Evolutionary conservation across 1,284 basidiomycete genomes (phyloP).

Genomic region (Heterobasidion annosum): DNA sequence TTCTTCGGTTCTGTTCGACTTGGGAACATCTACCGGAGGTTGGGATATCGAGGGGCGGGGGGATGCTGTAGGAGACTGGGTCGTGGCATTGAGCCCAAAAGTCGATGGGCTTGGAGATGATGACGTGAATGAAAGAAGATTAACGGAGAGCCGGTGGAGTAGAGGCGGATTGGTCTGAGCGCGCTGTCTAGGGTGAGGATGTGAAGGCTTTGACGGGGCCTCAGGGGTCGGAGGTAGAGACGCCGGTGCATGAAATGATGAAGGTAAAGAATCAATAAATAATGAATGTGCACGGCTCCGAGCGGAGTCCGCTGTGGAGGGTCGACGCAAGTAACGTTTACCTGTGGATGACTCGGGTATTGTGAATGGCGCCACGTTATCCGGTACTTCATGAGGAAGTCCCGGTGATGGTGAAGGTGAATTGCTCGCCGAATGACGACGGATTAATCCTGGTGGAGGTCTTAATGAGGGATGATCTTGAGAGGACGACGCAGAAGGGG

Average conservation of each 20-base stretch:
- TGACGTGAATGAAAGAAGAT: conserved; percentile 41
- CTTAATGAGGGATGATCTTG: conserved; percentile 17
- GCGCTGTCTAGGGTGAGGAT: conserved; percentile 30
- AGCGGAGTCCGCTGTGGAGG: conserved; percentile 20
- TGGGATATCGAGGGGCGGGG: conserved; percentile 38
- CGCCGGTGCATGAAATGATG: conserved; percentile 7
- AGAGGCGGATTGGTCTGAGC: conserved; percentile 65
- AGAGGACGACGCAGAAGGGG: conserved; percentile 14
- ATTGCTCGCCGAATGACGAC: conserved; percentile 41
- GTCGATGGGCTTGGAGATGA: conserved; percentile 20
- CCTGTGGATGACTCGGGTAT: conserved; percentile 2
- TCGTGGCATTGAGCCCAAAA: conserved; percentile 21
- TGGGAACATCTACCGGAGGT: conserved; percentile 35
- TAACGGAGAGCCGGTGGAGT: conserved; percentile 62
- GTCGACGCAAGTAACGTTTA: conserved; percentile 12
- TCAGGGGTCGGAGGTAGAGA: conserved; percentile 4
- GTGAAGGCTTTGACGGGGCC: conserved; percentile 12
- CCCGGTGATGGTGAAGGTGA: conserved; percentile 15
- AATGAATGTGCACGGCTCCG: conserved; percentile 12
- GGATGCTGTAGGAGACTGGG: conserved; percentile 27
- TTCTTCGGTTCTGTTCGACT: conserved; percentile 50
- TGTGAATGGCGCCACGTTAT: neutral
- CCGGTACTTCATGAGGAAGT: conserved; percentile 1
- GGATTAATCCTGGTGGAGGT: conserved; percentile 31
- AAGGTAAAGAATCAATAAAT: conserved; percentile 3